A percentile compares a stretch with the other conserved stretches of the same genome.
Evolutionary conservation across 1,139 yeast genomes (phyloP).

Genomic region (Hemisphaericaspora xylanilytica): DNA sequence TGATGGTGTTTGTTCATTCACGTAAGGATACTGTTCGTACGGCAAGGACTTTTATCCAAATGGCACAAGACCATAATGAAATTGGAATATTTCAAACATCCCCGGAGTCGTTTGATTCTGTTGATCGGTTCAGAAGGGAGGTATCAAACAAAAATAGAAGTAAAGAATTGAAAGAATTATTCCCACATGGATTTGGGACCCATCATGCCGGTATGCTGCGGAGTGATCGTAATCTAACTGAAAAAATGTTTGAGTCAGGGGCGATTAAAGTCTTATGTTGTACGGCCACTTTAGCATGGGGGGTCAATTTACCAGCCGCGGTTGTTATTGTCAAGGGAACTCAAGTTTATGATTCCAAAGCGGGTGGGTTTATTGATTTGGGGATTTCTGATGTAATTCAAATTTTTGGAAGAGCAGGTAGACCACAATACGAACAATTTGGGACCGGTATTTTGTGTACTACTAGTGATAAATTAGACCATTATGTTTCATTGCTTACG

Average conservation of each 20-base stretch:
- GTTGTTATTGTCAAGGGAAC: slow-evolving; percentile 97
- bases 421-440: slow-evolving; percentile 91
- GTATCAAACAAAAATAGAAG: slow-evolving; percentile 66
- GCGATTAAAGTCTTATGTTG: slow-evolving; percentile 88
- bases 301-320: slow-evolving; percentile 97
- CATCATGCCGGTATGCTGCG: slow-evolving; percentile 98
- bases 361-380: slow-evolving; percentile 90
- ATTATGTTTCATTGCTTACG: slow-evolving; percentile 79
- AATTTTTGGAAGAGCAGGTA: slow-evolving; percentile 98
- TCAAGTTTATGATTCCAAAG: slow-evolving; percentile 89
- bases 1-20: slow-evolving; percentile 96
- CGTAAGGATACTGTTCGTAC: slow-evolving; percentile 89
- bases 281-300: slow-evolving; percentile 99
- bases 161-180: slow-evolving; percentile 78
- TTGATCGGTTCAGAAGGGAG: slow-evolving; percentile 57
- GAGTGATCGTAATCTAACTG: slow-evolving; percentile 85
- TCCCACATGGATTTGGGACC: slow-evolving; percentile 80
- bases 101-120: slow-evolving; percentile 40
- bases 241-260: slow-evolving; percentile 81
- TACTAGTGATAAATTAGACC: slow-evolving; percentile 76
- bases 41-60: slow-evolving; percentile 65
- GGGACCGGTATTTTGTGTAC: slow-evolving; percentile 95
- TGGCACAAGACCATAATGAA: slow-evolving; percentile 64
- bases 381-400: slow-evolving; percentile 97
- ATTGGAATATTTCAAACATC: slow-evolving; percentile 57